Percentiles rank a stretch among this genome's conserved stretches.
phyloP scores from a whole-genome alignment of 1,139 yeast species.

The Lodderomyces pseudojiufengensis region DNA sequence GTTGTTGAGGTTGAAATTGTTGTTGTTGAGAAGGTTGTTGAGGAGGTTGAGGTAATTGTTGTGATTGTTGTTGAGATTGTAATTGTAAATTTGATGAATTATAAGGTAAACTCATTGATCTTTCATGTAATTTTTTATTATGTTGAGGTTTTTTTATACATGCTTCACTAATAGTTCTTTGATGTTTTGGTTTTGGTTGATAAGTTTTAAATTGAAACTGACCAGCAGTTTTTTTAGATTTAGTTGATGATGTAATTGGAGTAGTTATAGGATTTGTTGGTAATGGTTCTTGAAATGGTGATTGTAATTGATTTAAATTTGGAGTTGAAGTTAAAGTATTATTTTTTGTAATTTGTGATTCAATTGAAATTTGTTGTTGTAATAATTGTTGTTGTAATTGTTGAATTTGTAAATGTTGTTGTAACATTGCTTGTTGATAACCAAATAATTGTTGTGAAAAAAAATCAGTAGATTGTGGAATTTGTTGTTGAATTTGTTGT shows the following conservation, averaged over 20 bases:
- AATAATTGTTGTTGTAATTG: slow-evolving; percentile 22
- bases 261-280: slow-evolving; percentile 1
- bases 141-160: slow-evolving; percentile 21
- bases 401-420: slow-evolving; percentile 25
- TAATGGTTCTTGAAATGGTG: slow-evolving; percentile 7
- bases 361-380: slow-evolving; percentile 10
- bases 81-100: no score
- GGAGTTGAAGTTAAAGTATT: slow-evolving; percentile 5
- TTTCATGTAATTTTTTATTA: slow-evolving; percentile 11
- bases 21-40: neutral
- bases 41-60: slow-evolving; percentile 2
- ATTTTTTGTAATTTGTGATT: slow-evolving; percentile 2
- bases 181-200: slow-evolving; percentile 22
- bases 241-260: slow-evolving; percentile 5
- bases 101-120: slow-evolving; percentile 7
- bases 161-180: slow-evolving; percentile 11
- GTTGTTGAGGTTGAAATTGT: neutral
- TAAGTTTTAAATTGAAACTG: slow-evolving; percentile 40
- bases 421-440: slow-evolving; percentile 24
- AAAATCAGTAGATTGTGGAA: slow-evolving; percentile 5
- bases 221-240: slow-evolving; percentile 18
- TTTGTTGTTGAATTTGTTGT: slow-evolving; percentile 8
- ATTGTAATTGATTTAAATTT: slow-evolving; percentile 6
- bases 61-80: slow-evolving; percentile 5
- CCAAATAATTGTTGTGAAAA: slow-evolving; percentile 18